Base-by-base conservation (phyloP, 2,329 filamentous ascomycete genomes). In the Septoria petroselini region DNA sequence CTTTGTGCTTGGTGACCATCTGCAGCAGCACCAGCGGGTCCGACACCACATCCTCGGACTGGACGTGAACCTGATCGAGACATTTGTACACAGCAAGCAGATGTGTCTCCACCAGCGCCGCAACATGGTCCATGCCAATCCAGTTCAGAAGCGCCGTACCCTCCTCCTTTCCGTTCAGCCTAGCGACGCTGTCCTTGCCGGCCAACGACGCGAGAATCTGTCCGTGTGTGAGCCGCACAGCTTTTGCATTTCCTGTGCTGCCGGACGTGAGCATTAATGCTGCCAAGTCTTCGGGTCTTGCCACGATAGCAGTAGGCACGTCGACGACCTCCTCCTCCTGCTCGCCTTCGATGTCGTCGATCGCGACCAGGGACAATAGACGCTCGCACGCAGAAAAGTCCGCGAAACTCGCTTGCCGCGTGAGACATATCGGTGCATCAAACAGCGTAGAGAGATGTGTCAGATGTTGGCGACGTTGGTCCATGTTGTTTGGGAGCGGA, bases 101-200 rank as follows among this genome's bases (percentile, higher is more conserved):
- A 53, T 81, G 78, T n/a, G 75, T 72, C 42, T 82, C 74, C 0
- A 68, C 62, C 1, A 82, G 59, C 44, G 65, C 72, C 0, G 73
- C 78, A 9, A 79, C 76, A 50, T 82, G 79, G 51, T 81, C 77
- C 3, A 80, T 60, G 0, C 69, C 70, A 11, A 78, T 71, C 76
- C 76, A 79, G 52, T 73, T 76, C 3, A 79, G 40, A 29, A 66
- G 58, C 2, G 54, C 35, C 14, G 30, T 11, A 7, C 19, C 17
- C n/a, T n/a, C n/a, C n/a, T n/a, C n/a, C n/a, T n/a, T n/a, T 31
- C 21, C 14, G 7, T 21, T 12, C 0, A 48, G 37, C 0, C 3
- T 5, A 2, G 38, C 34, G 19, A 48, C 14, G n/a, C 44, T 50
- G 21, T 41, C 39, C 29, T 58, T 58, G 21, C 29, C 53, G 8